Evolutionary conservation across 2,329 filamentous ascomycete species (phyloP), one percentile per base, ranked within the genome.

Genomic region (Saccharata proteae): DNA sequence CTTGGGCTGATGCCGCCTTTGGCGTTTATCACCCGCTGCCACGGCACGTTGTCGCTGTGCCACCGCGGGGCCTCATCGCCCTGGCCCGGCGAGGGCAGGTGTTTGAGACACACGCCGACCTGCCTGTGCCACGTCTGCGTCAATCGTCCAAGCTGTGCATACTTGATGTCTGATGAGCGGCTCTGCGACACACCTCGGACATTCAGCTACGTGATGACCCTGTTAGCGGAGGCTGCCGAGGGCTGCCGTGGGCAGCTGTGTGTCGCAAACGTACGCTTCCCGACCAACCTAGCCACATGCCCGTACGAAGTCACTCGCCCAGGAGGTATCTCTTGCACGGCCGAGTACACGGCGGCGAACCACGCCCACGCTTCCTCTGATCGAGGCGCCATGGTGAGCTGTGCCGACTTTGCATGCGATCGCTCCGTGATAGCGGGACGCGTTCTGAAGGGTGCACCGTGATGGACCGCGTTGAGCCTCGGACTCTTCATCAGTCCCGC

Each of bases 11-110:
- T 92, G 37, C 74, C 64, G 14, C 88, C 86, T 56, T 81, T 88
- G 10, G 82, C 63, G 54, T 88, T 93, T 51, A 96, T 80, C 37
- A 96, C 82, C 36, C 90, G 67, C 62, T 96, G 88, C 88, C 88
- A 96, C 0, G 88, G 88, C 3, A 96, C 88, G 41, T 79, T 94
- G 15, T 62, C 64, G 37, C 69, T 64, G 53, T 93, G 78, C 59
- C 79, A 92, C 35, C 60, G 45, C 22, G 51, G 39, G 54, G 39
- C 46, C 17, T 19, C 26, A 26, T 22, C 17, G 24, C 14, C 24
- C 23, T 24, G 23, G 19, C 26, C 11, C 26, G 46, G 42, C 30
- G 64, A 34, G 51, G 85, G 72, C 9, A 96, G 73, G 51, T 93
- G 78, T 54, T 93, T 94, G 16, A 96, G 70, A 54, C 81, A 92